Evolutionary conservation across 306 rosid species (phyloP).

Genomic region (Begonia masoniana): DNA sequence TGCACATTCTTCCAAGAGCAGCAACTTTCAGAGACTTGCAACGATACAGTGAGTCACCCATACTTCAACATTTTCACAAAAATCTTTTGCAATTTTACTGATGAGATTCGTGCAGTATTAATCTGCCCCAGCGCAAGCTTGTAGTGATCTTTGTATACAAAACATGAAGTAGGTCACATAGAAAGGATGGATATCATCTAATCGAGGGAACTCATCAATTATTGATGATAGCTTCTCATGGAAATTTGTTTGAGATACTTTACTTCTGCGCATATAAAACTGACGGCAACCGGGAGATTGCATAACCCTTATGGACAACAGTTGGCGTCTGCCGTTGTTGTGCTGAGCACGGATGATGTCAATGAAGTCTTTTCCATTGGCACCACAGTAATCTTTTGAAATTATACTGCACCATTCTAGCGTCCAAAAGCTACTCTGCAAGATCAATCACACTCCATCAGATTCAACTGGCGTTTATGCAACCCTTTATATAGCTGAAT

Average conservation of each 20-base stretch:
- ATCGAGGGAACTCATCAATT: conserved; percentile 72
- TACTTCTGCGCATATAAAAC: conserved; percentile 78
- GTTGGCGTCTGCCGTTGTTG: conserved; percentile 80
- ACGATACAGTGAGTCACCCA: conserved; percentile 70
- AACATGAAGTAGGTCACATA: conserved; percentile 72
- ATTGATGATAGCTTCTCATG: conserved; percentile 70
- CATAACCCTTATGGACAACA: conserved; percentile 81
- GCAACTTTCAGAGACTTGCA: conserved; percentile 78
- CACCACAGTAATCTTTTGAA: conserved; percentile 82
- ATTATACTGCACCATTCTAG: conserved; percentile 69
- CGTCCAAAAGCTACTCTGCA: not conserved
- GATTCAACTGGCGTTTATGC: too few species aligned
- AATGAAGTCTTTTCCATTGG: conserved; percentile 68
- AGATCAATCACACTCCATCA: too few species aligned
- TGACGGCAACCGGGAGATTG: conserved; percentile 61
- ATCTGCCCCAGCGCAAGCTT: conserved; percentile 93
- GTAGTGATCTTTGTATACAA: conserved; percentile 86
- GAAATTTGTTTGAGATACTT: conserved; percentile 61
- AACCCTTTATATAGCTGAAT: too few species aligned
- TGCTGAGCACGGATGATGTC: conserved; percentile 73
- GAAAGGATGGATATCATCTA: conserved; percentile 72
- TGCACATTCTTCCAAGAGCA: conserved; percentile 93
- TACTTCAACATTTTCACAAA: conserved; percentile 70
- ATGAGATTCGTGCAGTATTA: conserved; percentile 75
- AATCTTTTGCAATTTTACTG: conserved; percentile 67